Percentiles rank a stretch among this genome's conserved stretches.
These are phyloP conservation scores for Carnegiea gigantea DNA, from an alignment of 179 eudicot species.

Conservation along the genomic window DNA sequence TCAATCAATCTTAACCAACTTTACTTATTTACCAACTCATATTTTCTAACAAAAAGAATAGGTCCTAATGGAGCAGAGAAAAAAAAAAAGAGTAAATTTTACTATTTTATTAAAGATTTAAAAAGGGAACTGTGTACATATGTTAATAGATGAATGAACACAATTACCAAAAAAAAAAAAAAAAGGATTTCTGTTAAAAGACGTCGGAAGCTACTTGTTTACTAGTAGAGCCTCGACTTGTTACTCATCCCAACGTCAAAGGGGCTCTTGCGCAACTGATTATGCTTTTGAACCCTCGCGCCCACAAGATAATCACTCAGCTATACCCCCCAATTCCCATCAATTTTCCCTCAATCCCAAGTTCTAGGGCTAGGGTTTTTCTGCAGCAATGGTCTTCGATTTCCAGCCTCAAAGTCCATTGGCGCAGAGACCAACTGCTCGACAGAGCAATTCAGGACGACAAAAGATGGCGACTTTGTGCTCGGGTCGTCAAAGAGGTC, in stretches of 20 bases:
- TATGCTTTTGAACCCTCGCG: constrained; percentile 9
- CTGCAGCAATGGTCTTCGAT: constrained; percentile 43
- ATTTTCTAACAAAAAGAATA: too few relatives aligned
- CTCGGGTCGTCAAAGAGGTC: constrained; percentile 69
- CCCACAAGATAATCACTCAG: not conserved
- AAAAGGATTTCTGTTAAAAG: too few relatives aligned
- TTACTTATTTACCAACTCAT: too few relatives aligned
- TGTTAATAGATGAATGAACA: too few relatives aligned
- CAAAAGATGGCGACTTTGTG: constrained; percentile 55
- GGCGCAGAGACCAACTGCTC: constrained; percentile 68
- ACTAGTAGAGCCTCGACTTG: not conserved
- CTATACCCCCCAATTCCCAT: constrained; percentile 6
- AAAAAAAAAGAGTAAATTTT: too few relatives aligned
- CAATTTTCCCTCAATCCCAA: constrained; percentile 10
- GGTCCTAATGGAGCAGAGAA: too few relatives aligned
- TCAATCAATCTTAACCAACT: too few relatives aligned
- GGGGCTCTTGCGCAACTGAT: not conserved
- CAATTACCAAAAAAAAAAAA: too few relatives aligned
- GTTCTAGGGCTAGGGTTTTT: constrained; percentile 23
- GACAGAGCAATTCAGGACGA: constrained; percentile 65
- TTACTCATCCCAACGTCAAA: not conserved
- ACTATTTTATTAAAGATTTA: too few relatives aligned
- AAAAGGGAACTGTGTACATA: too few relatives aligned
- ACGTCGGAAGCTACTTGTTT: too few relatives aligned
- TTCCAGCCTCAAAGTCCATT: constrained; percentile 67